phyloP scores from a whole-genome alignment of 176 grass and related monocot species.

The Panicum miliaceum region DNA sequence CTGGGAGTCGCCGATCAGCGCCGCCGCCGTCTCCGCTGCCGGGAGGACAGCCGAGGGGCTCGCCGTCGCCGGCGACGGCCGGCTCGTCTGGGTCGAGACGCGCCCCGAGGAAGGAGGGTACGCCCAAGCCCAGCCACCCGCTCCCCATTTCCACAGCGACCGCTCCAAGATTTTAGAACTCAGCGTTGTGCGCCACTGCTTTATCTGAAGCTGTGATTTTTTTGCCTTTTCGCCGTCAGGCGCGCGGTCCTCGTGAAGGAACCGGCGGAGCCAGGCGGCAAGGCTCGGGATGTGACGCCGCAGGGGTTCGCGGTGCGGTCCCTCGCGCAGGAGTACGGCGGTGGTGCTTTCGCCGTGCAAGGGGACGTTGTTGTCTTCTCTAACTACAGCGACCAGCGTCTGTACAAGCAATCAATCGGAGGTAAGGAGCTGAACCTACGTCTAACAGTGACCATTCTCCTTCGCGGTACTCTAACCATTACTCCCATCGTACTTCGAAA shows the following conservation, averaged over 20 bases:
- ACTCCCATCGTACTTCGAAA: neutral
- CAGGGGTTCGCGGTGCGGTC: slow-evolving; percentile 66
- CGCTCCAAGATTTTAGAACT: neutral
- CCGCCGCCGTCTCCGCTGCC: slow-evolving; percentile 68
- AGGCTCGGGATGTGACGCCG: slow-evolving; percentile 60
- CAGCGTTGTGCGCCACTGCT: neutral
- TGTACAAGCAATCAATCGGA: slow-evolving; percentile 71
- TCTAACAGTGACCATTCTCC: neutral
- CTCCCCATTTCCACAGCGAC: neutral
- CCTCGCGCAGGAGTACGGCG: slow-evolving; percentile 76
- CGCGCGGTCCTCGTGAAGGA: slow-evolving; percentile 85
- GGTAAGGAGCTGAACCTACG: slow-evolving; percentile 38
- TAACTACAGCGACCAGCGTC: slow-evolving; percentile 76
- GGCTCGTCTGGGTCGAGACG: slow-evolving; percentile 81
- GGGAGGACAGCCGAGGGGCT: slow-evolving; percentile 69
- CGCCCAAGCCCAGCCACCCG: neutral
- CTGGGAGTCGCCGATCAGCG: slow-evolving; percentile 91
- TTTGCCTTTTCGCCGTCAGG: slow-evolving; percentile 42
- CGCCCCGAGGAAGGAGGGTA: slow-evolving; percentile 88
- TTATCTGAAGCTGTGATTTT: neutral
- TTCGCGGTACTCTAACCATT: neutral
- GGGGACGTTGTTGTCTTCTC: slow-evolving; percentile 69
- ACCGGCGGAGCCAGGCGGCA: slow-evolving; percentile 27
- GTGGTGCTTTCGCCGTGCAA: slow-evolving; percentile 64
- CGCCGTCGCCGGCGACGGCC: slow-evolving; percentile 70